These are phyloP conservation scores for Candida gorgasii DNA, from an alignment of 805 yeast species.

Conservation along the genomic window DNA sequence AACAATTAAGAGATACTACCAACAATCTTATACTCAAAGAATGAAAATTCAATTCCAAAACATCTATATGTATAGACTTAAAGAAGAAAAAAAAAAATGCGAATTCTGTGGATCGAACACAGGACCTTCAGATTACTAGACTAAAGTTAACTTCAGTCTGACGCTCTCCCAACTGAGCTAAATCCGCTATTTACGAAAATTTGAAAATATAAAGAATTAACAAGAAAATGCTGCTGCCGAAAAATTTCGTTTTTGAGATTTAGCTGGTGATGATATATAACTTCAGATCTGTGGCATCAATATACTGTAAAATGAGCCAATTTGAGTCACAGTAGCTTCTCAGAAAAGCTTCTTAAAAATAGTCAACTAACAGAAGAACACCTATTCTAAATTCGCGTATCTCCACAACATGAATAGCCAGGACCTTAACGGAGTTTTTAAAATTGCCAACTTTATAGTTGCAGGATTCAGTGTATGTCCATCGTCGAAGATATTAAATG, in stretches of 20 bases:
- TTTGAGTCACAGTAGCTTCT: no score
- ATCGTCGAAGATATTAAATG: background rate
- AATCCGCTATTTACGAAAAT: slow-evolving; percentile 23
- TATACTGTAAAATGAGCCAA: no score
- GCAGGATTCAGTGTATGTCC: slow-evolving; percentile 53
- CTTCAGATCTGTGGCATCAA: no score
- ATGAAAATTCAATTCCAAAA: no score
- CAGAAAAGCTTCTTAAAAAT: no score
- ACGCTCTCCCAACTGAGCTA: slow-evolving; percentile 42
- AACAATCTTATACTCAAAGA: no score
- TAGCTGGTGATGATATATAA: no score
- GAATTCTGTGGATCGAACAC: slow-evolving; percentile 84
- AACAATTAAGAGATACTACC: no score
- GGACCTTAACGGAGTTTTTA: slow-evolving; percentile 49
- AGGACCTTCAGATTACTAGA: slow-evolving; percentile 71
- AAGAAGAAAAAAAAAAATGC: slow-evolving; percentile 36
- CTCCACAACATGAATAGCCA: slow-evolving; percentile 13
- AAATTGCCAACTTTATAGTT: slow-evolving; percentile 53
- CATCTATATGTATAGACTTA: background rate
- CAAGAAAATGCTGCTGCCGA: no score
- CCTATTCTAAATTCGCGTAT: background rate
- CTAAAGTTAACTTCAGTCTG: slow-evolving; percentile 36
- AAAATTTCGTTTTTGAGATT: no score
- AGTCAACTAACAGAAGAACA: no score
- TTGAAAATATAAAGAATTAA: no score